Evolutionary conservation across 306 rosid genomes (phyloP).

Genomic region (Vicia villosa): DNA sequence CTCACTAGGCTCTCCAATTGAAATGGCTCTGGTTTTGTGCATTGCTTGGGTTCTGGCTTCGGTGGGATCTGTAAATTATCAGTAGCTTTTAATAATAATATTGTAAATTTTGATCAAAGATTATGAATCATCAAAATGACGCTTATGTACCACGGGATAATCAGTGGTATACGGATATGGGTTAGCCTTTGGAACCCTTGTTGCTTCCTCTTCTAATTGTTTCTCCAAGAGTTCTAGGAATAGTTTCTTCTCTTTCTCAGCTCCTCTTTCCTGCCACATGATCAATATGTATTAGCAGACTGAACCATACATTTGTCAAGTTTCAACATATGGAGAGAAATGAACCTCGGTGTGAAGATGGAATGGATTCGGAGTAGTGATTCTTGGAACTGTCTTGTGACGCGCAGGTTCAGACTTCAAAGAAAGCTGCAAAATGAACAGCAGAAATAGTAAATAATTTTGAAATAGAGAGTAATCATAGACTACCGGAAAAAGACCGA

Average conservation of each 20-base stretch:
- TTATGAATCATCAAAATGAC: slow-evolving; percentile 12
- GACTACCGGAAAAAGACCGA: neutral
- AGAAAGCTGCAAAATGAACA: slow-evolving; percentile 59
- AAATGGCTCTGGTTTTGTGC: slow-evolving; percentile 89
- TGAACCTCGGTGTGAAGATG: slow-evolving; percentile 88
- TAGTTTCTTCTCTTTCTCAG: slow-evolving; percentile 74
- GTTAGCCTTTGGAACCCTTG: slow-evolving; percentile 82
- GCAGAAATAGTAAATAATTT: neutral
- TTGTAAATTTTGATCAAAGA: slow-evolving; percentile 1
- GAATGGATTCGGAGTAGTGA: slow-evolving; percentile 82
- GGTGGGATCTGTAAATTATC: slow-evolving; percentile 69
- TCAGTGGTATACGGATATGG: slow-evolving; percentile 97
- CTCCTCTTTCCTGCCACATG: slow-evolving; percentile 84
- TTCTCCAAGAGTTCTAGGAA: slow-evolving; percentile 59
- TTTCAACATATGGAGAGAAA: slow-evolving; percentile 19
- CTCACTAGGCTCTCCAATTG: slow-evolving; percentile 83
- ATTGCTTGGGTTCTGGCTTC: slow-evolving; percentile 82
- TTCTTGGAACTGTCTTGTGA: slow-evolving; percentile 59
- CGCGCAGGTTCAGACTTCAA: slow-evolving; percentile 61
- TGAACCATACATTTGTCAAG: neutral
- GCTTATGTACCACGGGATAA: slow-evolving; percentile 82
- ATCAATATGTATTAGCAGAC: slow-evolving; percentile 27
- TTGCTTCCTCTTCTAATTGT: slow-evolving; percentile 77
- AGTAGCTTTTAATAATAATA: neutral
- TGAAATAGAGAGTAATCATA: neutral